Conservation (phyloP, 2,329 filamentous ascomycete genomes). For the Dothistroma pini region DNA sequence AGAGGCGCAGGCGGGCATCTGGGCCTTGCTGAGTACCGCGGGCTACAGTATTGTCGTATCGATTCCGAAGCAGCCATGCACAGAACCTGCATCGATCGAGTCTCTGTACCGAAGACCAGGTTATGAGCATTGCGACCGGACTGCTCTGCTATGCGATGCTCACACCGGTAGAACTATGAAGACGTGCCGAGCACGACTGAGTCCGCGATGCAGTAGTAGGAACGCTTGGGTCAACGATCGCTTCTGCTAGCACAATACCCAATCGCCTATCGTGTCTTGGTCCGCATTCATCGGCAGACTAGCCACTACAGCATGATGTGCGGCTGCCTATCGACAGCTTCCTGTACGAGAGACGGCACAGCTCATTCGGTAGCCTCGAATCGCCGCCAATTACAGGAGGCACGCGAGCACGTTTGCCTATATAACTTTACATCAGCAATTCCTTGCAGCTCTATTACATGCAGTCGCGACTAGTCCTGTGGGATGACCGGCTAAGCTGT, state of each 20-base stretch:
- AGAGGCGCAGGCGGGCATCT: background rate
- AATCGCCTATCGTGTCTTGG: background rate
- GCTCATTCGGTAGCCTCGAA: background rate
- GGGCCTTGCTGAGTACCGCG: too few relatives aligned
- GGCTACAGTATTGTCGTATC: too few relatives aligned
- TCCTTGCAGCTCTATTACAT: background rate
- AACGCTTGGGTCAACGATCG: background rate
- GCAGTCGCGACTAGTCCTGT: background rate
- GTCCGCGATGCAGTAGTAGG: background rate
- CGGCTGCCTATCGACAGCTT: background rate
- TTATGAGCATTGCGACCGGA: too few relatives aligned
- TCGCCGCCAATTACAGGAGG: background rate
- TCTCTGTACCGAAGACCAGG: too few relatives aligned
- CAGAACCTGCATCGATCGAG: too few relatives aligned
- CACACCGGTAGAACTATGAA: too few relatives aligned
- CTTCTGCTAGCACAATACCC: too few relatives aligned
- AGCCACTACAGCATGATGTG: background rate
- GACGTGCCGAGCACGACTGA: background rate
- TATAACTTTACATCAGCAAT: background rate
- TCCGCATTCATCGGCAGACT: constrained; percentile 8
- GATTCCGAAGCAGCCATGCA: too few relatives aligned
- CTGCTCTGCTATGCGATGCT: too few relatives aligned
- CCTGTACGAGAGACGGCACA: background rate
- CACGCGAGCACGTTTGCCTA: background rate
- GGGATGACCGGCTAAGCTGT: background rate